Evolutionary conservation across 164 flowering plant genomes (phyloP).

Genomic region (Vitis rupestris): DNA sequence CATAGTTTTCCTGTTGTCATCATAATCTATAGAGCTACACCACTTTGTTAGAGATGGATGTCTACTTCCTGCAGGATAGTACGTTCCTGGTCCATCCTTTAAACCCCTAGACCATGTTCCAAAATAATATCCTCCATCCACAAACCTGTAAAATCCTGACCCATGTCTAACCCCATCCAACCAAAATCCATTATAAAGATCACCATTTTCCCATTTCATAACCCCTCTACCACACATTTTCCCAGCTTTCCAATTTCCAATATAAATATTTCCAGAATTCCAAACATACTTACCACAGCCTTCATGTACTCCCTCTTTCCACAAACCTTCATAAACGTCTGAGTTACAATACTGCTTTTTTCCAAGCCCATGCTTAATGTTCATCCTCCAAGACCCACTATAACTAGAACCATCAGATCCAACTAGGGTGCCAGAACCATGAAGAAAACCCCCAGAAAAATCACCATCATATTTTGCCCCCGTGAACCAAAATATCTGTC

Average conservation of each 20-base stretch:
- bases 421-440: constrained; percentile 62
- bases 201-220: constrained; percentile 83
- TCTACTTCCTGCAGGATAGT: constrained; percentile 74
- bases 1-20: constrained; percentile 18
- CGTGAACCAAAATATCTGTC: constrained; percentile 64
- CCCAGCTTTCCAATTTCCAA: constrained; percentile 84
- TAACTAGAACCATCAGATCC: constrained; percentile 56
- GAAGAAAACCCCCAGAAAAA: constrained; percentile 75
- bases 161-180: constrained; percentile 76
- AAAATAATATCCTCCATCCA: constrained; percentile 77
- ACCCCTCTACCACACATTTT: constrained; percentile 85
- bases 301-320: constrained; percentile 84
- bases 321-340: constrained; percentile 84
- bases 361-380: constrained; percentile 75
- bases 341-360: constrained; percentile 56
- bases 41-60: constrained; percentile 43
- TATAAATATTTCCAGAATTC: constrained; percentile 59
- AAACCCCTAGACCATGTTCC: constrained; percentile 85
- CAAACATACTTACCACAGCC: constrained; percentile 81
- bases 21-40: constrained; percentile 27
- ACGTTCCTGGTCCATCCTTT: constrained; percentile 89
- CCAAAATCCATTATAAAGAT: constrained; percentile 82
- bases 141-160: constrained; percentile 66
- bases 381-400: constrained; percentile 80
- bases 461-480: constrained; percentile 80